Base-by-base conservation (phyloP, 2,329 filamentous ascomycete genomes). In the Trichoderma sp. region DNA sequence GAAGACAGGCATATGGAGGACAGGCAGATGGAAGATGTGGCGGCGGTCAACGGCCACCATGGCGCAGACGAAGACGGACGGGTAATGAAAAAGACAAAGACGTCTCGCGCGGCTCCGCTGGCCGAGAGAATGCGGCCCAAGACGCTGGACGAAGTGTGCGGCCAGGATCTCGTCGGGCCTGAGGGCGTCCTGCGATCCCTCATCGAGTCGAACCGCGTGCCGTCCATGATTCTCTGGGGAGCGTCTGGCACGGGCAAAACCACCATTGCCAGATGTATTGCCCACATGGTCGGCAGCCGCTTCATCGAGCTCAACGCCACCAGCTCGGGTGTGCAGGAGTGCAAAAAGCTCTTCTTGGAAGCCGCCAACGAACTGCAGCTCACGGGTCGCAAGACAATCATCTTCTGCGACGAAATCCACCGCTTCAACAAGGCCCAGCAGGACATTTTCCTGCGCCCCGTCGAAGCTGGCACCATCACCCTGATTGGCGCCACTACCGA, bases 281-380 rank as follows among this genome's bases (percentile, higher is more conserved):
- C 96, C 4, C 89, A 90, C 18, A 91, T 91, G 79, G 93, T 93
- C 1, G 93, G 92, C 9, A 92, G 91, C 70, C 89, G 95, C 14
- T 98, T 98, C 80, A 91, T 98, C 74, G 96, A 99, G 84, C 95
- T 98, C 83, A 98, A 97, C 81, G 95, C 94, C 74, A 98, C 95
- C 2, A 94, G 90, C 76, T 92, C 91, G 7, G 95, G 95, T 2
- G 93, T 98, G 21, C 90, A 88, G 28, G 95, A 98, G 80, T 95
- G 92, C 86, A 97, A 98, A 83, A 96, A 94, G 84, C 87, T 98
- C 70, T 98, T 98, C 77, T 84, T 86, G 26, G 94, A 98, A 75
- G 95, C 96, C 0, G 90, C 89, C 73, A 93, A 90, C 77, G 96
- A 98, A 80, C 83, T 94, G 61, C 84, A 86, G 1, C 84, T 98